Percentiles rank a stretch among this genome's conserved stretches.
phyloP scores from a whole-genome alignment of 371 early-diverging fungal genomes.

The Chytridium lagenaria region DNA sequence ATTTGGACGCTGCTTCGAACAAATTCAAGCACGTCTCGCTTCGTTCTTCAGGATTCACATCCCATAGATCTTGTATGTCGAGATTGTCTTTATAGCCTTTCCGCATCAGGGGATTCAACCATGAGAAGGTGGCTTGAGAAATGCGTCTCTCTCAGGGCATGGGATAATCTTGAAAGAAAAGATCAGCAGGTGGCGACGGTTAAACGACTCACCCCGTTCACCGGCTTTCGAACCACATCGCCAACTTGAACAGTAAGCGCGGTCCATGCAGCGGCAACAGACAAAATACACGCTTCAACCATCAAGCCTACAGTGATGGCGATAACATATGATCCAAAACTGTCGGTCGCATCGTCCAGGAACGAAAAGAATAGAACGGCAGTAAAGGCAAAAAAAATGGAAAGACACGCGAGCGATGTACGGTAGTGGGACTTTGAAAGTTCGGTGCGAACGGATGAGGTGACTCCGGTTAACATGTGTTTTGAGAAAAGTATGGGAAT shows the following conservation, averaged over 20 bases:
- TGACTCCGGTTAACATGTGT: background rate
- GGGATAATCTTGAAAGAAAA: conserved; percentile 22
- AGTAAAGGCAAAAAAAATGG: background rate
- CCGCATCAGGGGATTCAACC: conserved; percentile 75
- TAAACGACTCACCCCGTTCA: conserved; percentile 5
- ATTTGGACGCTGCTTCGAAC: conserved; percentile 1
- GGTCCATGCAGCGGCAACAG: background rate
- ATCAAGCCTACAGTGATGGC: background rate
- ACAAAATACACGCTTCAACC: background rate
- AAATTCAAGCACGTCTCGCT: background rate
- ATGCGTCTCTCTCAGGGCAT: conserved; percentile 52
- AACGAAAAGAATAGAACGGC: background rate
- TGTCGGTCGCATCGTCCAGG: background rate
- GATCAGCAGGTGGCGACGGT: too few relatives aligned
- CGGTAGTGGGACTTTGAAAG: background rate
- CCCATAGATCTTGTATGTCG: conserved; percentile 49
- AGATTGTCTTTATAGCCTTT: conserved; percentile 62
- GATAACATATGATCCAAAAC: background rate
- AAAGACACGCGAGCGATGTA: background rate
- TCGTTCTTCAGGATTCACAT: conserved; percentile 15
- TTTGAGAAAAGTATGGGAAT: background rate
- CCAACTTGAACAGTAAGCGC: background rate
- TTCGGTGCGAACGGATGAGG: background rate
- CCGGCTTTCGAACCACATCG: background rate
- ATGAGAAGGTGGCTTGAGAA: conserved; percentile 70